A percentile compares a stretch with the other conserved stretches of the same genome.
phyloP scores from a whole-genome alignment of 257 asterid species.

The Paulownia fortunei region DNA sequence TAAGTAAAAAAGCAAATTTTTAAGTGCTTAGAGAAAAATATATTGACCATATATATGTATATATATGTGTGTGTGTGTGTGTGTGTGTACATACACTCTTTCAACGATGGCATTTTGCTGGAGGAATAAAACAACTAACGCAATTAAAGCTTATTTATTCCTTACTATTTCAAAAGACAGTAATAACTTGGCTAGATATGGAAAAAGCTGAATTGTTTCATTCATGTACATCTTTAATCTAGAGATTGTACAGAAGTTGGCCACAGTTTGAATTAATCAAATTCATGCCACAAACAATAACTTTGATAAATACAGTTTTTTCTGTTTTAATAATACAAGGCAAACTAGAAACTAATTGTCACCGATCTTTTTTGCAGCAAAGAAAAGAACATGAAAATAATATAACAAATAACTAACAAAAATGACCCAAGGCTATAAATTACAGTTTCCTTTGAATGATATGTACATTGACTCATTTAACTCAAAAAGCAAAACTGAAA shows the following conservation, averaged over 20 bases:
- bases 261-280: not conserved
- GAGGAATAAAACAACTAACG: not conserved
- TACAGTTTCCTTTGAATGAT: slow-evolving; percentile 44
- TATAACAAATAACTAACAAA: slow-evolving; percentile 14
- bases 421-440: slow-evolving; percentile 39
- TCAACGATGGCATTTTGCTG: too few relatives aligned
- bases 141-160: not conserved
- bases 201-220: not conserved
- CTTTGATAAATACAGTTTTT: slow-evolving; percentile 10
- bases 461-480: slow-evolving; percentile 52
- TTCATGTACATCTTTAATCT: not conserved
- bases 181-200: not conserved
- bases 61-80: too few relatives aligned
- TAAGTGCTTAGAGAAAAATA: too few relatives aligned
- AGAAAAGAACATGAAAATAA: not conserved
- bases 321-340: not conserved
- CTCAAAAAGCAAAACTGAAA: slow-evolving; percentile 13
- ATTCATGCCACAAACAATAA: not conserved
- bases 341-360: slow-evolving; percentile 2
- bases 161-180: too few relatives aligned
- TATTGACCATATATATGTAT: too few relatives aligned
- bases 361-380: not conserved
- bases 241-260: not conserved
- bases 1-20: not conserved
- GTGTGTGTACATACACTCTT: too few relatives aligned